phyloP scores from a whole-genome alignment of 1,139 yeast species.

The Wickerhamomyces sp. region DNA sequence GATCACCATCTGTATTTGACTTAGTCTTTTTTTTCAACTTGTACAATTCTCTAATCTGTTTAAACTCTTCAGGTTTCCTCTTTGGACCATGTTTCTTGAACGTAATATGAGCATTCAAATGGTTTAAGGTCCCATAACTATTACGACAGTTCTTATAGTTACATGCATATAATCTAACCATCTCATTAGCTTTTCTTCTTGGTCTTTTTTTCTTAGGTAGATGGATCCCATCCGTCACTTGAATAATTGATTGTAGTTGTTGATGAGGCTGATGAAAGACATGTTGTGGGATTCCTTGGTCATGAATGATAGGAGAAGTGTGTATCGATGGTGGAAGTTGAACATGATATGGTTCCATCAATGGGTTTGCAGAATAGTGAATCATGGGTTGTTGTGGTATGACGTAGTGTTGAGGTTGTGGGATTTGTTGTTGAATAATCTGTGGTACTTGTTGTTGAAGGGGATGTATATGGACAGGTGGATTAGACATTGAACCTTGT shows the following conservation, averaged over 20 bases:
- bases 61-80: slow-evolving; percentile 65
- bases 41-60: slow-evolving; percentile 35
- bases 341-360: not conserved
- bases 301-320: not conserved
- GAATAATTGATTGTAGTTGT: not conserved
- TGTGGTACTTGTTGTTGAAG: too few species aligned
- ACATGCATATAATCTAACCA: slow-evolving; percentile 62
- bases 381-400: not conserved
- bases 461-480: not conserved
- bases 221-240: not conserved
- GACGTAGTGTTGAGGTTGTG: not conserved
- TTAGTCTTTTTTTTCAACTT: slow-evolving; percentile 20
- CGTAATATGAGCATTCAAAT: slow-evolving; percentile 69
- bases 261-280: not conserved
- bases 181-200: slow-evolving; percentile 65
- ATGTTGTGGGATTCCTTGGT: not conserved
- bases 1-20: not conserved
- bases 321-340: not conserved
- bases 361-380: not conserved
- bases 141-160: slow-evolving; percentile 57
- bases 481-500: not conserved
- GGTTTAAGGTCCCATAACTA: slow-evolving; percentile 74
- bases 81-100: slow-evolving; percentile 71
- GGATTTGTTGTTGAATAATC: not conserved
- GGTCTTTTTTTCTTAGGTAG: slow-evolving; percentile 41